These are phyloP conservation scores for Hypericum perforatum DNA, from an alignment of 345 rosid species.

Conservation along the genomic window DNA sequence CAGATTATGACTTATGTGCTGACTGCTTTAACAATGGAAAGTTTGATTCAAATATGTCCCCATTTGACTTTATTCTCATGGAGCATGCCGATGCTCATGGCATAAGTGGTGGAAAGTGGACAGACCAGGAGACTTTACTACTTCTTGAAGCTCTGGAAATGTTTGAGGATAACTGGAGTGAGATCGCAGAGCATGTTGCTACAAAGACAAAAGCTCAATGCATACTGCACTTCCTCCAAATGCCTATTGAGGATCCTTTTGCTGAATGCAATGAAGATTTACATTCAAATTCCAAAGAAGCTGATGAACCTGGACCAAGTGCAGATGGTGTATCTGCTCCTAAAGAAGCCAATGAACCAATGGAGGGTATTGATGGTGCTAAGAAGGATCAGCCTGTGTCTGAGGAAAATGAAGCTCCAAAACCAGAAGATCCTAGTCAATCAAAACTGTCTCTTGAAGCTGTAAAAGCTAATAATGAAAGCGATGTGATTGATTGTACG, in stretches of 20 bases:
- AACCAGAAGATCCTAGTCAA: conserved; percentile 45
- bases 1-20: conserved; percentile 97
- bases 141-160: conserved; percentile 97
- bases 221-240: conserved; percentile 92
- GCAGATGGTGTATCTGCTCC: conserved; percentile 28
- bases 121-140: conserved; percentile 98
- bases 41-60: conserved; percentile 82
- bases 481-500: conserved; percentile 25
- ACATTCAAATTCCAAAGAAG: conserved; percentile 37
- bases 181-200: conserved; percentile 99
- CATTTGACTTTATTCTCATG: conserved; percentile 94
- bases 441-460: conserved; percentile 29
- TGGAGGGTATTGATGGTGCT: conserved; percentile 34
- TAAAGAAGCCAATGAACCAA: conserved; percentile 47
- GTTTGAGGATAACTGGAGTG: conserved; percentile 92
- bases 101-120: conserved; percentile 83
- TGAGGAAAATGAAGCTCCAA: conserved; percentile 35
- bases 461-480: conserved; percentile 30
- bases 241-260: conserved; percentile 93
- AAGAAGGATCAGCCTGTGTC: conserved; percentile 37
- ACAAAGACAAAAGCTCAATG: conserved; percentile 96
- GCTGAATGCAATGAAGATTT: conserved; percentile 36
- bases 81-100: conserved; percentile 86
- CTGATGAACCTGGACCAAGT: conserved; percentile 23
- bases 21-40: conserved; percentile 85